These are phyloP conservation scores for Metschnikowia rubicola DNA, from an alignment of 805 yeast genomes.

Conservation along the genomic window DNA sequence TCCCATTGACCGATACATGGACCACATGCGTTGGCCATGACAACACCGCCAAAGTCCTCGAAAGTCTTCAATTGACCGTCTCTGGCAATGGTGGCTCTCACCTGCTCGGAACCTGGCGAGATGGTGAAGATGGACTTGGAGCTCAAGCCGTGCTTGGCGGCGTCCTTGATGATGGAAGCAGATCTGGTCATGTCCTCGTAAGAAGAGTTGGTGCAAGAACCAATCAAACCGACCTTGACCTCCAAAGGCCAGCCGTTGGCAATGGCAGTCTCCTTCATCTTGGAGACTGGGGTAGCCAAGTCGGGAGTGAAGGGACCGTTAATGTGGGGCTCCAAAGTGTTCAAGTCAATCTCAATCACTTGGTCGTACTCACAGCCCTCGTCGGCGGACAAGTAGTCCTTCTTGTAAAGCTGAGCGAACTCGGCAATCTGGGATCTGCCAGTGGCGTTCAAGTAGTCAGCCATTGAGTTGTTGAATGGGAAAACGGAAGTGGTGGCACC, in stretches of 20 bases:
- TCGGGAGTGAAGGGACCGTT: slow-evolving; percentile 99
- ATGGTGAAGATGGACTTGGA: slow-evolving; percentile 90
- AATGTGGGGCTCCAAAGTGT: slow-evolving; percentile 88
- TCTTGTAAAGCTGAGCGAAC: slow-evolving; percentile 65
- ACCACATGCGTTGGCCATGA: slow-evolving; percentile 97
- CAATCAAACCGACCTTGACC: slow-evolving; percentile 92
- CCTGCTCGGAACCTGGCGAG: slow-evolving; percentile 98
- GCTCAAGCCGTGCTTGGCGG: slow-evolving; percentile 85
- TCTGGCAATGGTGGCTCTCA: slow-evolving; percentile 96
- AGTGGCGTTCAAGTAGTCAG: slow-evolving; percentile 81
- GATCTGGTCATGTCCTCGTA: slow-evolving; percentile 98
- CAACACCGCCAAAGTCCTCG: slow-evolving; percentile 89
- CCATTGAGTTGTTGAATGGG: slow-evolving; percentile 93
- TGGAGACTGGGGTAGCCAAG: slow-evolving; percentile 90
- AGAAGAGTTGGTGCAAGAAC: slow-evolving; percentile 98
- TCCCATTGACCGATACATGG: slow-evolving; percentile 99
- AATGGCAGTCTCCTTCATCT: slow-evolving; percentile 78
- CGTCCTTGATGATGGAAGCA: slow-evolving; percentile 87
- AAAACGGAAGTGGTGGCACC: slow-evolving; percentile 97
- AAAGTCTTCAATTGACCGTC: slow-evolving; percentile 90
- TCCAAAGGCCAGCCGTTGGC: slow-evolving; percentile 90
- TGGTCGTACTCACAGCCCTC: slow-evolving; percentile 92
- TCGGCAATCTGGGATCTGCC: slow-evolving; percentile 82
- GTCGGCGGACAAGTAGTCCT: slow-evolving; percentile 76
- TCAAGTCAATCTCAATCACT: slow-evolving; percentile 84